Evolutionary conservation across 768 basidiomycete species (phyloP), one percentile per base, ranked within the genome.

Genomic region (Solioccasus polychromus): DNA sequence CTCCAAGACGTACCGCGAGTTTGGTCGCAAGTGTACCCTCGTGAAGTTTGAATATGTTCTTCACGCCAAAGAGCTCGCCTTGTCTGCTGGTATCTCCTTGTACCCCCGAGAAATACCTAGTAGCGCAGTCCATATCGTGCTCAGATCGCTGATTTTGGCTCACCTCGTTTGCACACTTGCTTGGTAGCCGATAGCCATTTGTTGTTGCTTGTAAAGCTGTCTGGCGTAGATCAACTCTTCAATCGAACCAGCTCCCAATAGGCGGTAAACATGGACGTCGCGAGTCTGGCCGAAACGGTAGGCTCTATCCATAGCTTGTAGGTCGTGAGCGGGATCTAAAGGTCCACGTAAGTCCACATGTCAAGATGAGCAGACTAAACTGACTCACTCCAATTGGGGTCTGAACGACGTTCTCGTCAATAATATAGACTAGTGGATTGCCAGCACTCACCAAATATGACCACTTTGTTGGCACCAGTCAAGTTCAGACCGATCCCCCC

Each of bases 331-430:
- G 5, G 95, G 95, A 67, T 97, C 92, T 94, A 47, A 7, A 37
- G 17, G 28, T 1, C 35, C 17, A 25, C 1, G n/a, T 32, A 46
- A 42, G 35, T 35, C 4, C 15, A 32, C 8, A 23, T 5, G 11
- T 17, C 26, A n/a, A 32, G 28, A 11, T 15, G 3, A 37, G n/a
- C n/a, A n/a, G 25, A 22, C 31, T 8, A 34, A 6, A 25, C 9
- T 70, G 82, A 71, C 88, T 62, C 64, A 92, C 92, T 97, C 94
- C 94, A 97, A 53, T 92, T 91, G 4, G 94, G 92, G 68, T 94
- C 91, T 88, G 53, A 35, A 23, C 19, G 17, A 31, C 20, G 37
- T 32, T 39, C 8, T 18, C 26, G 17, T 48, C 48, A 43, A 25
- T 36, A 20, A 15, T 38, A 2, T 2, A 37, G 38, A 23, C 42